These are phyloP conservation scores for Candida glucosophila DNA, from an alignment of 1,139 yeast species.

Conservation along the genomic window DNA sequence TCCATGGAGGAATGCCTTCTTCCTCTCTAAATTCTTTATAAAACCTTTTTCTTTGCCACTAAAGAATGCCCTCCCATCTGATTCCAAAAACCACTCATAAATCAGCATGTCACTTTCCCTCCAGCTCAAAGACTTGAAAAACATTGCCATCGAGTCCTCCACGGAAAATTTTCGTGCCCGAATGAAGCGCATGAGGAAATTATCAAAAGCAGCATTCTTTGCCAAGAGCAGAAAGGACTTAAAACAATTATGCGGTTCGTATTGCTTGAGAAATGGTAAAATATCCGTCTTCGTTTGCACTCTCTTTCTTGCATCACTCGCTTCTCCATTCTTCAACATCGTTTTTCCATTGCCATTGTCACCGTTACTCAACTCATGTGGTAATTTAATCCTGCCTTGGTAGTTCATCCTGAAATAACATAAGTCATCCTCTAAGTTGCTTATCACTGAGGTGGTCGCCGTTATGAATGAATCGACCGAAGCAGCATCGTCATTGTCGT, in stretches of 20 bases:
- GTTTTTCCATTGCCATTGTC: no score
- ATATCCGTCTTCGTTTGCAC: no score
- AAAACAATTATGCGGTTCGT: slow-evolving; percentile 20
- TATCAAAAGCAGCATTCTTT: slow-evolving; percentile 30
- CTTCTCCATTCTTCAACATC: no score
- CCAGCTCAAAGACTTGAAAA: slow-evolving; percentile 31
- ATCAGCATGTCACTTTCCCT: slow-evolving; percentile 20
- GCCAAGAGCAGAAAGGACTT: slow-evolving; percentile 11
- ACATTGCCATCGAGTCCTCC: slow-evolving; percentile 26
- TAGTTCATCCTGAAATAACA: no score
- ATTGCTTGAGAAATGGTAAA: slow-evolving; percentile 13
- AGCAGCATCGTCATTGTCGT: slow-evolving; percentile 14
- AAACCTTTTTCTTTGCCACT: slow-evolving; percentile 26
- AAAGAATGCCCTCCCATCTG: slow-evolving; percentile 31
- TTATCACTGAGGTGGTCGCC: slow-evolving; percentile 25
- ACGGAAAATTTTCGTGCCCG: slow-evolving; percentile 37
- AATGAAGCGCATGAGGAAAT: slow-evolving; percentile 25
- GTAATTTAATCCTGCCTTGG: no score
- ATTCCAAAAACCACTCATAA: slow-evolving; percentile 27
- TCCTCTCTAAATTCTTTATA: slow-evolving; percentile 27
- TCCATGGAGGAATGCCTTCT: slow-evolving; percentile 34
- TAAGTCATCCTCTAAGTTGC: no score
- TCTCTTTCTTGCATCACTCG: background rate
- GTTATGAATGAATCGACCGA: slow-evolving; percentile 31
- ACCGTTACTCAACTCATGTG: no score